Base-by-base conservation (phyloP, 768 basidiomycete genomes). In the Nidula microcarpa region DNA sequence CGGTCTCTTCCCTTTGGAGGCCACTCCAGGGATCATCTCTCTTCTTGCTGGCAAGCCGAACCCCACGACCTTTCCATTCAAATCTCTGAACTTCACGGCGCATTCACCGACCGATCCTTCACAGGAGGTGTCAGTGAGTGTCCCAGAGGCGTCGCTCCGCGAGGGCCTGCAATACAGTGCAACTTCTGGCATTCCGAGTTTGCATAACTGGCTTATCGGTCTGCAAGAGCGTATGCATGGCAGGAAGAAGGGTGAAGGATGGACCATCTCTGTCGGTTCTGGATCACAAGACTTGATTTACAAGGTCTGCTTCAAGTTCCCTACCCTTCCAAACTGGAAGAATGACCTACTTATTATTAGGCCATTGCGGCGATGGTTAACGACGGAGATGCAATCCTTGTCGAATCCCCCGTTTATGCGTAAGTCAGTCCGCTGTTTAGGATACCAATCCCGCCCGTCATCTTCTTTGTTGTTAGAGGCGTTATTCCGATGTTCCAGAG, bases 1-100 rank as follows among this genome's bases (percentile, higher is more conserved):
- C 56, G 67, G 84, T 11, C 77, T 96, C n/a, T 79, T 84, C 53
- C 91, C 86, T 0, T 76, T 94, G 30, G 96, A 98, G 68, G 76
- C 77, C 17, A 79, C 73, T 0, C 92, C 94, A 0, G 90, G 90
- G 0, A 65, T 91, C 36, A 85, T 94, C 52, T 91, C 88, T 3
- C 67, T 94, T 33, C 81, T 95, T 6, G 94, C 94, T 0, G 96
- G 96, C 30, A 94, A 95, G 68, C 96, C 96, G 5, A 95, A 96
- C 62, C 78, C 86, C 6, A 74, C 78, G n/a, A 89, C 91, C 16
- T 98, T 98, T 73, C 96, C 96, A 1, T 91, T 98, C 72, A 84
- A 85, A 2, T 85, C 87, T 0, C 73, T 98, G 59, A 85, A 79
- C 52, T 84, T 91, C 67, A 81, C 75, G 1, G 76, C 84, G 3